These are phyloP conservation scores for Cordyceps pruinosa DNA, from an alignment of 2,329 filamentous ascomycete species.

Conservation along the genomic window DNA sequence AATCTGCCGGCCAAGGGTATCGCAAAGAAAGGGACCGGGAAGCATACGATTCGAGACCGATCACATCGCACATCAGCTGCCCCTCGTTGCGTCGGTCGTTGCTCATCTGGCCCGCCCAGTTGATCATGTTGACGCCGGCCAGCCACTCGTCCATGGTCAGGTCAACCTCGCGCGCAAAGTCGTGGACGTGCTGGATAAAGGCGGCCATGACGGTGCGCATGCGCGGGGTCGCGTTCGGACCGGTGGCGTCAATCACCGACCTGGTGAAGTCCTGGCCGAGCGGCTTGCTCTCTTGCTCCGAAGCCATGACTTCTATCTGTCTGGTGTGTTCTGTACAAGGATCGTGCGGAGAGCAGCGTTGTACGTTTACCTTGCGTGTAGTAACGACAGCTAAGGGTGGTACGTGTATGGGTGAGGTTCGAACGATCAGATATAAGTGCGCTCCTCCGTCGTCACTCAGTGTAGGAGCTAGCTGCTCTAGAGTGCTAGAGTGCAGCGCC, in stretches of 20 bases:
- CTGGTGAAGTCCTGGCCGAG: conserved; percentile 56
- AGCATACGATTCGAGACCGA: conserved; percentile 61
- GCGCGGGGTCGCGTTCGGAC: conserved; percentile 62
- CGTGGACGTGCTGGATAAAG: conserved; percentile 69
- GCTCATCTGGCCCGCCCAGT: conserved; percentile 61
- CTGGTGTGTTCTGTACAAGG: not conserved
- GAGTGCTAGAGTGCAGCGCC: no score
- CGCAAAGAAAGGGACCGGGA: not conserved
- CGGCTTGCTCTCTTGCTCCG: conserved; percentile 15
- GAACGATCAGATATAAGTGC: not conserved
- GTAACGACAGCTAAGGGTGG: no score
- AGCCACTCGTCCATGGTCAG: conserved; percentile 78
- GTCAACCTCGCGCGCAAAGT: conserved; percentile 73
- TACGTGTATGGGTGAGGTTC: not conserved
- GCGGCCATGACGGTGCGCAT: conserved; percentile 60
- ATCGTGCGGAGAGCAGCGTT: no score
- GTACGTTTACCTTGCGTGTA: no score
- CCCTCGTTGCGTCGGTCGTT: conserved; percentile 65
- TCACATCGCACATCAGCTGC: conserved; percentile 64
- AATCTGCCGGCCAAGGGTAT: not conserved
- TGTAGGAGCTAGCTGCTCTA: no score
- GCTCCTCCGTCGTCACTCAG: not conserved
- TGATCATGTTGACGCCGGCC: conserved; percentile 53
- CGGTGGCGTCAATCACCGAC: conserved; percentile 66
- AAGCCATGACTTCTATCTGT: not conserved